A percentile compares a stretch with the other conserved stretches of the same genome.
Evolutionary conservation across 192 early-diverging fungal genomes (phyloP).

Genomic region (Phlyctochytrium bullatum): DNA sequence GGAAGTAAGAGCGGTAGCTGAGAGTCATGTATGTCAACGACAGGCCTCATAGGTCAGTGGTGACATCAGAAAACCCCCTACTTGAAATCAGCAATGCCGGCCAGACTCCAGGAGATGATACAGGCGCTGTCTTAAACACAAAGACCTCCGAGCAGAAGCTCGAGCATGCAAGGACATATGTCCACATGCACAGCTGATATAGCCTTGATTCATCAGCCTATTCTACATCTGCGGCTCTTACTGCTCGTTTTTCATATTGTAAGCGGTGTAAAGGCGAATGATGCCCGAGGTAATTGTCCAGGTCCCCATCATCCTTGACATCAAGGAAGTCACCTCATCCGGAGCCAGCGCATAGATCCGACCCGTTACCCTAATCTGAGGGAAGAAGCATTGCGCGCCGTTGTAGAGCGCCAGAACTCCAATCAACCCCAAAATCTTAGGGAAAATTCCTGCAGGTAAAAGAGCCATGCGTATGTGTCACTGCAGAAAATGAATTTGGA

Average conservation of each 20-base stretch:
- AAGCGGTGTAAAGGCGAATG: slow-evolving; percentile 82
- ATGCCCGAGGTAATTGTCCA: slow-evolving; percentile 84
- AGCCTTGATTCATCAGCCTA: slow-evolving; percentile 17
- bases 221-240: neutral
- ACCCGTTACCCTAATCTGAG: slow-evolving; percentile 66
- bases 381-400: slow-evolving; percentile 77
- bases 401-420: slow-evolving; percentile 80
- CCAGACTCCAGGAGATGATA: slow-evolving; percentile 37
- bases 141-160: slow-evolving; percentile 44
- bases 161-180: slow-evolving; percentile 36
- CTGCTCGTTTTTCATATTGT: slow-evolving; percentile 66
- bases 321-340: slow-evolving; percentile 60
- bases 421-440: slow-evolving; percentile 73
- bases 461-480: no score
- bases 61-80: neutral
- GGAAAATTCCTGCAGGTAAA: slow-evolving; percentile 33
- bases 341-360: slow-evolving; percentile 71
- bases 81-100: slow-evolving; percentile 22
- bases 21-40: no score
- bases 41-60: no score
- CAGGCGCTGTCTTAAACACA: slow-evolving; percentile 45
- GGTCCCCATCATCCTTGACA: slow-evolving; percentile 78
- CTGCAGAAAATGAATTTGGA: no score
- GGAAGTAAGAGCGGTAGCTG: no score
- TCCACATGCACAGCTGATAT: slow-evolving; percentile 43